Evolutionary conservation across 2,329 filamentous ascomycete genomes (phyloP), one percentile per base, ranked within the genome.

Genomic region (Colletotrichum lentis): DNA sequence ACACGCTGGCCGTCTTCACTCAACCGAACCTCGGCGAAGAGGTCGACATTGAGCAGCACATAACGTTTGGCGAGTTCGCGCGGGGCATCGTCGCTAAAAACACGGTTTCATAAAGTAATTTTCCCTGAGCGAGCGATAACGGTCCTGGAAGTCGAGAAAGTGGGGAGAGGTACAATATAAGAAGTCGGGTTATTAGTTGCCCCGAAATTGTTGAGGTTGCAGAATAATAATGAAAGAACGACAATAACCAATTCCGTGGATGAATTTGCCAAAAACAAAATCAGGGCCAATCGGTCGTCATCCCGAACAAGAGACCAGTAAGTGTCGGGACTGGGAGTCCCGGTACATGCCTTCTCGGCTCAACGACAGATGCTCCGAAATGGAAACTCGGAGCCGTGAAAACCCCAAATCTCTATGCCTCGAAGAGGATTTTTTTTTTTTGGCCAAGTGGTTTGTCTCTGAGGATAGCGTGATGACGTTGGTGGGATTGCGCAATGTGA

Each of bases 1-100:
- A 98, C 80, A 99, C 96, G 11, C 80, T 99, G 72, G 96, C 96
- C 0, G 94, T 98, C 11, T 99, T 98, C 76, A 99, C 95, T 67
- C 96, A 99, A 85, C 96, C 96, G 27, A 97, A 97, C 81, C 79
- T 98, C 69, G 91, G 87, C 73, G 92, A 94, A 73, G 86, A 88
- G 79, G 90, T 95, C 16, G 92, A 95, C 75, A 84, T 87, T 66
- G 82, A 86, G 76, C 84, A 88, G 73, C 85, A 86, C 44, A 83
- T 89, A 64, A 91, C 87, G 46, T 95, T 94, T 84, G 92, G 91
- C 24, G 86, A 91, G 74, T 93, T 94, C 82, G 91, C 91, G 3
- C 78, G 86, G 60, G 85, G 85, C 0, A 83, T 89, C 58, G 85
- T 89, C 44, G 81, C 83, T 3, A 87, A 85, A 75, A 88, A 88